A percentile compares a stretch with the other conserved stretches of the same genome.
phyloP scores from a whole-genome alignment of 768 basidiomycete species.

The Hygrocybe coccinea region DNA sequence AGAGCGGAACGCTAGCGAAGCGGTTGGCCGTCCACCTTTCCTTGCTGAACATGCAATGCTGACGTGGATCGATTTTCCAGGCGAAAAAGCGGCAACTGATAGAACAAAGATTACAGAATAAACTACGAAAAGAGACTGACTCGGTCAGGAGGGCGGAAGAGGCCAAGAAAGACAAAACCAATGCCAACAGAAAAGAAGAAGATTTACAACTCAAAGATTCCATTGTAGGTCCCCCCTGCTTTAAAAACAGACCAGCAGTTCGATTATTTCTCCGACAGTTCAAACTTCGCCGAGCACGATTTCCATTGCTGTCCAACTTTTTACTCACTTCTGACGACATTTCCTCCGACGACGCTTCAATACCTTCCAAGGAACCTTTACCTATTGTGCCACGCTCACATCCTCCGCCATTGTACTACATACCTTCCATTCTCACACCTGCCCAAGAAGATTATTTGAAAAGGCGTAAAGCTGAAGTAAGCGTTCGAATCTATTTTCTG shows the following conservation, averaged over 20 bases:
- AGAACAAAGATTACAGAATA: slow-evolving; percentile 80
- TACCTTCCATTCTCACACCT: slow-evolving; percentile 63
- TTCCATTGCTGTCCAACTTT: slow-evolving; percentile 73
- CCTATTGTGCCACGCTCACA: slow-evolving; percentile 55
- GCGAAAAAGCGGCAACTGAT: slow-evolving; percentile 80
- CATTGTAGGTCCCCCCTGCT: slow-evolving; percentile 50
- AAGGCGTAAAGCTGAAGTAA: slow-evolving; percentile 59
- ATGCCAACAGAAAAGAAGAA: slow-evolving; percentile 75
- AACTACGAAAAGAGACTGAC: slow-evolving; percentile 81
- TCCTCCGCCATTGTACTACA: slow-evolving; percentile 73
- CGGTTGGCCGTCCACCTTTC: slow-evolving; percentile 44
- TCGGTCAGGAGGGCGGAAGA: slow-evolving; percentile 81
- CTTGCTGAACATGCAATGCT: not conserved
- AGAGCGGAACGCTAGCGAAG: slow-evolving; percentile 79
- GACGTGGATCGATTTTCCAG: slow-evolving; percentile 31
- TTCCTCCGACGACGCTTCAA: slow-evolving; percentile 37
- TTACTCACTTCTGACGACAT: slow-evolving; percentile 69
- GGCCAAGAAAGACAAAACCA: slow-evolving; percentile 76
- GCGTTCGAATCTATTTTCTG: not conserved
- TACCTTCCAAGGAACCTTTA: slow-evolving; percentile 35
- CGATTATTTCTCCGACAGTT: slow-evolving; percentile 39
- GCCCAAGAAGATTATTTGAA: slow-evolving; percentile 65
- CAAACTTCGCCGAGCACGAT: slow-evolving; percentile 65
- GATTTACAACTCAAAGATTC: slow-evolving; percentile 78
- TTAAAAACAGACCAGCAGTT: slow-evolving; percentile 1